Conservation (phyloP, 306 rosid genomes). For the Lithocarpus polystachyus region DNA sequence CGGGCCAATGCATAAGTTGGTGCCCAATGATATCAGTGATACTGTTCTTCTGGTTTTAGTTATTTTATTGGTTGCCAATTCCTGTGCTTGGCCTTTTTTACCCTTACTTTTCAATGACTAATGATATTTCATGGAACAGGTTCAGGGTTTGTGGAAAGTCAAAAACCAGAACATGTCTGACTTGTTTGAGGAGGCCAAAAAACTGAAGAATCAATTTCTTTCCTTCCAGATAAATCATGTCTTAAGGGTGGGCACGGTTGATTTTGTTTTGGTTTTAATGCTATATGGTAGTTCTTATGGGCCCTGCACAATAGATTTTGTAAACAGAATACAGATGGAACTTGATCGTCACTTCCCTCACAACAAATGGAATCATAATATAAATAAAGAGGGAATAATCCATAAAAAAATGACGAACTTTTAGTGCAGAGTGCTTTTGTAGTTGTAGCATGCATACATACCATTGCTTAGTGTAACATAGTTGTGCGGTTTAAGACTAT, state of each 20-base stretch:
- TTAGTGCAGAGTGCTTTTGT: neutral
- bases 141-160: conserved; percentile 82
- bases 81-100: conserved; percentile 8
- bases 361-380: neutral
- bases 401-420: neutral
- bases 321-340: neutral
- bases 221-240: conserved; percentile 81
- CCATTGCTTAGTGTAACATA: neutral
- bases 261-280: neutral
- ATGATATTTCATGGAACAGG: conserved; percentile 49
- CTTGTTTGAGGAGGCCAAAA: conserved; percentile 61
- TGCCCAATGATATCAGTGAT: neutral
- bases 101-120: conserved; percentile 13
- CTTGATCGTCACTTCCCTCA: neutral
- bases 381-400: neutral
- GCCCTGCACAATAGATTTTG: neutral
- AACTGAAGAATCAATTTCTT: conserved; percentile 62
- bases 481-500: neutral
- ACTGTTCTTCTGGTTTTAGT: neutral
- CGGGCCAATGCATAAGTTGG: neutral
- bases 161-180: conserved; percentile 55
- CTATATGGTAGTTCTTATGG: neutral
- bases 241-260: conserved; percentile 68
- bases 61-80: neutral
- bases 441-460: neutral